Percentiles rank a stretch among this genome's conserved stretches.
phyloP scores from a whole-genome alignment of 352 stramenopile genomes.

The Peronospora farinosa region DNA sequence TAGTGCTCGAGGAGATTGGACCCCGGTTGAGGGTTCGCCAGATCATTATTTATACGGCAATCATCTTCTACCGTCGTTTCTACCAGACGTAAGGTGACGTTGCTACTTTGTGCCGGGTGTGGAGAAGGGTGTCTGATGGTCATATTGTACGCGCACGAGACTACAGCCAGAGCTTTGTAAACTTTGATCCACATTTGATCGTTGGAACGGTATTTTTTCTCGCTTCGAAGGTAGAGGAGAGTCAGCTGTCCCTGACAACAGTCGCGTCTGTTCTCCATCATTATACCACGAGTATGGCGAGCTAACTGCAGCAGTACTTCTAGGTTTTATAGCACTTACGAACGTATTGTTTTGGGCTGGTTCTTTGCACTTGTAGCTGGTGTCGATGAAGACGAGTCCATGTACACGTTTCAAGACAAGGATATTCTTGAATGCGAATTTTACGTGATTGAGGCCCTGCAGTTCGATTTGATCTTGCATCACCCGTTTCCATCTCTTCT shows the following conservation, averaged over 20 bases:
- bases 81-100: conserved; percentile 62
- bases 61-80: conserved; percentile 88
- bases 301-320: background rate
- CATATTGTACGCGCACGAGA: background rate
- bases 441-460: conserved; percentile 82
- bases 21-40: conserved; percentile 73
- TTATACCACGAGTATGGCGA: conserved; percentile 71
- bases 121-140: conserved; percentile 1
- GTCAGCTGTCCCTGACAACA: conserved; percentile 69
- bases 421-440: conserved; percentile 89
- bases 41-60: conserved; percentile 88
- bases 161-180: conserved; percentile 84
- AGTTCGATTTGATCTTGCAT: conserved; percentile 86
- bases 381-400: conserved; percentile 80
- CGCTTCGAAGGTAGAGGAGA: conserved; percentile 84
- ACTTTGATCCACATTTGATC: conserved; percentile 85
- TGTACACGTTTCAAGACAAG: conserved; percentile 87
- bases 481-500: conserved; percentile 78
- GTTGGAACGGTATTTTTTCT: conserved; percentile 83
- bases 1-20: conserved; percentile 83
- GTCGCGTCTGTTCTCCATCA: conserved; percentile 79
- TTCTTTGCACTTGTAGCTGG: conserved; percentile 32
- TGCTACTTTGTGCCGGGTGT: background rate
- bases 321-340: background rate
- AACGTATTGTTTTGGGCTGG: conserved; percentile 2